These are phyloP conservation scores for Spizellomyces punctatus DNA, from an alignment of 192 early-diverging fungal genomes.

Conservation along the genomic window DNA sequence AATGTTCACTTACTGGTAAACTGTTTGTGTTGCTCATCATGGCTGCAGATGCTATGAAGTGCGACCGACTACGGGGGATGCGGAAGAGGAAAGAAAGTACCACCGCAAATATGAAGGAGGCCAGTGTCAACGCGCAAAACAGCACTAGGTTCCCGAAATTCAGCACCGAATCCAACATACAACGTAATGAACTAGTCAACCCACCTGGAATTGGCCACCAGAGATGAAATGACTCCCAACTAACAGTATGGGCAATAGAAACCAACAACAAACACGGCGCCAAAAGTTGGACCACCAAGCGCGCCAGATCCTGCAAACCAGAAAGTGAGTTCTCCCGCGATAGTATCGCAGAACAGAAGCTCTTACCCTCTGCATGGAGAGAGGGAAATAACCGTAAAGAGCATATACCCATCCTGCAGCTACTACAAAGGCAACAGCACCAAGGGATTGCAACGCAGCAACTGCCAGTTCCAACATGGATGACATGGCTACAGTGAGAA, in stretches of 20 bases:
- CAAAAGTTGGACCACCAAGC: constrained; percentile 28
- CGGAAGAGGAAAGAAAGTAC: neutral
- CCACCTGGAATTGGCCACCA: constrained; percentile 35
- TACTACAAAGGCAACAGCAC: constrained; percentile 27
- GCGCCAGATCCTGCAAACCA: constrained; percentile 15
- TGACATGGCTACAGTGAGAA: too few relatives aligned
- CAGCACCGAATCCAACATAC: neutral
- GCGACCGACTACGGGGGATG: constrained; percentile 12
- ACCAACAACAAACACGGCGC: constrained; percentile 31
- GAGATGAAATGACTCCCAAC: constrained; percentile 10
- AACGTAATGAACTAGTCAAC: neutral
- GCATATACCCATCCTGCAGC: constrained; percentile 26
- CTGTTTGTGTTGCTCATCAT: constrained; percentile 31
- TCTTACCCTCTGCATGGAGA: constrained; percentile 14
- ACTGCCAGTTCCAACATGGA: constrained; percentile 11
- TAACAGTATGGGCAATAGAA: constrained; percentile 24
- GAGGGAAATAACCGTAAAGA: constrained; percentile 19
- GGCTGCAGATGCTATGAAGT: constrained; percentile 20
- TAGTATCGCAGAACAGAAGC: neutral
- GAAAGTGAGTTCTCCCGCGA: neutral
- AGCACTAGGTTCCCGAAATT: neutral
- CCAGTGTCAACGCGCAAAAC: constrained; percentile 9
- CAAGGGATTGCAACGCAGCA: constrained; percentile 25
- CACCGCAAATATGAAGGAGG: neutral
- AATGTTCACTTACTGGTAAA: constrained; percentile 6